Percentiles rank a stretch among this genome's conserved stretches.
These are phyloP conservation scores for Penicillium crustosum DNA, from an alignment of 2,329 filamentous ascomycete species.

Conservation along the genomic window DNA sequence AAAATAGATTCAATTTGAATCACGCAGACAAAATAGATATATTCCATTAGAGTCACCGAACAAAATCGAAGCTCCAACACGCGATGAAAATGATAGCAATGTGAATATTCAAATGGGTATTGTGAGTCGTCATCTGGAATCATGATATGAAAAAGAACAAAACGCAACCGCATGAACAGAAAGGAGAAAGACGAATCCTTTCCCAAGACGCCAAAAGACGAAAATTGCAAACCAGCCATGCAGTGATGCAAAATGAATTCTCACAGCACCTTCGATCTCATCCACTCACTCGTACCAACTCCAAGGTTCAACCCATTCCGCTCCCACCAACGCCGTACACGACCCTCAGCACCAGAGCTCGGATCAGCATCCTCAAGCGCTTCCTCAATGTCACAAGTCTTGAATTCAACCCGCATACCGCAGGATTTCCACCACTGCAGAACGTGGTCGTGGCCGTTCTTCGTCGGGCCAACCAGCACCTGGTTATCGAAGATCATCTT, in stretches of 20 bases:
- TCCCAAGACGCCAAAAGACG: conserved; percentile 1
- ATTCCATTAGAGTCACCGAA: background rate
- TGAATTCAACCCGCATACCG: conserved; percentile 79
- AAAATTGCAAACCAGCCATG: conserved; percentile 4
- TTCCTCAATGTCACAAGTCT: conserved; percentile 93
- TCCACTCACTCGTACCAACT: conserved; percentile 83
- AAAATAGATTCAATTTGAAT: background rate
- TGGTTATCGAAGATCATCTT: conserved; percentile 80
- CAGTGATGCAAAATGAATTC: conserved; percentile 3
- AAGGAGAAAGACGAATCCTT: background rate
- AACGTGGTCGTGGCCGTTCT: conserved; percentile 78
- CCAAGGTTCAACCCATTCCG: conserved; percentile 78
- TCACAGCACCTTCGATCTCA: conserved; percentile 73
- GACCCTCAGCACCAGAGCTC: conserved; percentile 67
- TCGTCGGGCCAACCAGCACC: conserved; percentile 81
- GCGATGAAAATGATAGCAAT: conserved; percentile 11
- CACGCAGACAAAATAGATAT: conserved; percentile 7
- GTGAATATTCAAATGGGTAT: conserved; percentile 27
- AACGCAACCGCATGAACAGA: conserved; percentile 4
- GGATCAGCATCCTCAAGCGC: conserved; percentile 76
- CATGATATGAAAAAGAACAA: conserved; percentile 10
- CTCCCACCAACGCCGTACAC: conserved; percentile 84
- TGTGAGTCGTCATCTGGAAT: conserved; percentile 19
- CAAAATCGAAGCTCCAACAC: background rate
- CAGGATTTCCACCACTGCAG: conserved; percentile 86